Percentiles rank a stretch among this genome's conserved stretches.
phyloP scores from a whole-genome alignment of 1,284 basidiomycete species.

The Apiotrichum domesticum region DNA sequence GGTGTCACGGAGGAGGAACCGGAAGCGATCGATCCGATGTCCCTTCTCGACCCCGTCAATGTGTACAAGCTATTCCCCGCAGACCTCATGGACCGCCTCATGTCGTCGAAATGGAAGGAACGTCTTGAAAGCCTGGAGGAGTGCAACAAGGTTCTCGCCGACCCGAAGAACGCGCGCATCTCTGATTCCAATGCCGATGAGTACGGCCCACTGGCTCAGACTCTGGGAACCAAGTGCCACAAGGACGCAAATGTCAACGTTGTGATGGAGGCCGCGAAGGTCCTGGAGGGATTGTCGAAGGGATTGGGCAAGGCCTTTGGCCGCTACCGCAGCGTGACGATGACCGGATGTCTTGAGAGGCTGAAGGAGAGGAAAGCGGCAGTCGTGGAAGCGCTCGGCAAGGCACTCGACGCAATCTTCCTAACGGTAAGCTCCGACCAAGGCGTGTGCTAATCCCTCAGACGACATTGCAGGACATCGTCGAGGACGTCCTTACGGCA shows the following conservation, averaged over 20 bases:
- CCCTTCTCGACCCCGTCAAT: conserved; percentile 76
- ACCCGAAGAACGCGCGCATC: conserved; percentile 63
- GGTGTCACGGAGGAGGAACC: conserved; percentile 44
- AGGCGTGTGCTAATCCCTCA: conserved; percentile 41
- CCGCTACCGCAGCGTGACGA: conserved; percentile 65
- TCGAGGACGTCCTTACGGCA: conserved; percentile 73
- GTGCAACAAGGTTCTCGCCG: conserved; percentile 63
- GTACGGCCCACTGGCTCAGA: conserved; percentile 47
- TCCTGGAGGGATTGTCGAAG: conserved; percentile 79
- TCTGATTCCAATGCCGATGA: conserved; percentile 59
- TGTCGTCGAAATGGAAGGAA: conserved; percentile 97
- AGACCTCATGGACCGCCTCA: conserved; percentile 65
- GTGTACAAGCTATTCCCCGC: conserved; percentile 68
- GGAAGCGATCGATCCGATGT: conserved; percentile 64
- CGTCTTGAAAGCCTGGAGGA: conserved; percentile 88
- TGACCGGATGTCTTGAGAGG: conserved; percentile 78
- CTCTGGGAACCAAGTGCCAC: conserved; percentile 73
- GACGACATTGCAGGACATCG: conserved; percentile 74
- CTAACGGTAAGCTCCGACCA: conserved; percentile 56
- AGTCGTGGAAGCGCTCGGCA: conserved; percentile 83
- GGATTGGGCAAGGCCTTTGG: conserved; percentile 72
- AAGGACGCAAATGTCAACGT: conserved; percentile 94
- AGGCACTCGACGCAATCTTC: conserved; percentile 85
- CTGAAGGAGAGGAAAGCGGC: conserved; percentile 90
- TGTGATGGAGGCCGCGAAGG: conserved; percentile 80